These are phyloP conservation scores for Boletus eberwhitei DNA, from an alignment of 768 basidiomycete species.

Conservation along the genomic window DNA sequence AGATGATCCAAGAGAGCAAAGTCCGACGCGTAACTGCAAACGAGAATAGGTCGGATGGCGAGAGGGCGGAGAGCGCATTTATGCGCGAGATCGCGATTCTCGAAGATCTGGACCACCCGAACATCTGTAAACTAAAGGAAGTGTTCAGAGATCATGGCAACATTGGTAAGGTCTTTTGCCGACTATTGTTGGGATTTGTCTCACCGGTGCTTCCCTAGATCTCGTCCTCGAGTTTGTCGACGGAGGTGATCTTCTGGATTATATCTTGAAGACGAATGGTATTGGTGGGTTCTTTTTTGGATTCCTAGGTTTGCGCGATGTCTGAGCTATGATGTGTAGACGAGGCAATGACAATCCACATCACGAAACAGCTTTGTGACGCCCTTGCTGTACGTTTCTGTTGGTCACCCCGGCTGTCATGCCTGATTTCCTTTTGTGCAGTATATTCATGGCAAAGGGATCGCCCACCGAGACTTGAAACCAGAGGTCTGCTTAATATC, in stretches of 20 bases:
- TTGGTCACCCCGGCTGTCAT: background rate
- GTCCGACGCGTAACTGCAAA: conserved; percentile 38
- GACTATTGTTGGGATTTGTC: conserved; percentile 6
- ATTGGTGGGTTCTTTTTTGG: conserved; percentile 46
- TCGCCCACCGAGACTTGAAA: conserved; percentile 93
- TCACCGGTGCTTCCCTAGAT: conserved; percentile 43
- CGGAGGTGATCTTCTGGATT: conserved; percentile 87
- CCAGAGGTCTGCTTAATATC: conserved; percentile 55
- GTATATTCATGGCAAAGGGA: conserved; percentile 71
- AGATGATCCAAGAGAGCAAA: conserved; percentile 67
- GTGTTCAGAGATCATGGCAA: conserved; percentile 64
- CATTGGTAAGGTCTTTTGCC: conserved; percentile 45
- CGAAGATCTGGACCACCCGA: conserved; percentile 70
- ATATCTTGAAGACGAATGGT: conserved; percentile 60
- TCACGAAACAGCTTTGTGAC: conserved; percentile 81
- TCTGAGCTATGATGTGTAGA: conserved; percentile 27
- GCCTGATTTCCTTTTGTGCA: conserved; percentile 15
- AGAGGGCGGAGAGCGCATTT: conserved; percentile 40
- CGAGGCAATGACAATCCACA: conserved; percentile 58
- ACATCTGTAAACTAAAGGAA: conserved; percentile 79
- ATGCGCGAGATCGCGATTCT: conserved; percentile 78
- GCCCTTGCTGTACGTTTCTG: conserved; percentile 58
- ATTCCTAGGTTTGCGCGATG: background rate
- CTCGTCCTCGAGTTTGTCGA: conserved; percentile 82
- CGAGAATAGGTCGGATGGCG: conserved; percentile 28